Evolutionary conservation across 441 rosid species (phyloP).

Genomic region (Brassica balearica): DNA sequence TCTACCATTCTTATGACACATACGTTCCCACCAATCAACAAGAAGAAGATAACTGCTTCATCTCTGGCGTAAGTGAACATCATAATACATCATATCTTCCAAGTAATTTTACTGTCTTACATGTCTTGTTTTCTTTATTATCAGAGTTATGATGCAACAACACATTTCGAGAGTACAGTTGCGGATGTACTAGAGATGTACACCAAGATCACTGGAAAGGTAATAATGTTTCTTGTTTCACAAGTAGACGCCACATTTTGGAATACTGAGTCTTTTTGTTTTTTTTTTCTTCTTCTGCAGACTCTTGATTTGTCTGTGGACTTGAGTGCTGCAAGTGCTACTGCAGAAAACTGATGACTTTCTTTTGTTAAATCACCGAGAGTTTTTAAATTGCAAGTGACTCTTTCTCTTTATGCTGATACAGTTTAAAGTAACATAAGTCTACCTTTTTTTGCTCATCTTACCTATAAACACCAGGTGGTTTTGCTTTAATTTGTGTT

Average conservation of each 20-base stretch:
- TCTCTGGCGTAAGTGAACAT: conserved; percentile 58
- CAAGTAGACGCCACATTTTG: background rate
- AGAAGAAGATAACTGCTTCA: conserved; percentile 63
- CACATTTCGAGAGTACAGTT: conserved; percentile 73
- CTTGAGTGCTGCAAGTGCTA: conserved; percentile 85
- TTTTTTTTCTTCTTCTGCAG: conserved; percentile 41
- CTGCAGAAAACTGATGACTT: conserved; percentile 43
- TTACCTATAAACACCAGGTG: background rate
- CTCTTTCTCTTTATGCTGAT: background rate
- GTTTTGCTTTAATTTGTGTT: background rate
- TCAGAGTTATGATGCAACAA: conserved; percentile 73
- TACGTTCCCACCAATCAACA: conserved; percentile 55
- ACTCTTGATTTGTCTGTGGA: conserved; percentile 85
- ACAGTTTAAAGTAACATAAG: background rate
- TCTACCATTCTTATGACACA: conserved; percentile 67
- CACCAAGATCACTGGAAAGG: conserved; percentile 77
- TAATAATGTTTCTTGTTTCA: conserved; percentile 33
- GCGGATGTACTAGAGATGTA: conserved; percentile 66
- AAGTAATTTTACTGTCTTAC: background rate
- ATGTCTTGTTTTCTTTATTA: background rate
- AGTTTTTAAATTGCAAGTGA: conserved; percentile 24
- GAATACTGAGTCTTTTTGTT: background rate
- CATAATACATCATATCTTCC: background rate
- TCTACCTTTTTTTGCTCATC: background rate
- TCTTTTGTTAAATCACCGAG: background rate